A percentile compares a stretch with the other conserved stretches of the same genome.
phyloP scores from a whole-genome alignment of 2,329 filamentous ascomycete species.

The Madurella mycetomatis region DNA sequence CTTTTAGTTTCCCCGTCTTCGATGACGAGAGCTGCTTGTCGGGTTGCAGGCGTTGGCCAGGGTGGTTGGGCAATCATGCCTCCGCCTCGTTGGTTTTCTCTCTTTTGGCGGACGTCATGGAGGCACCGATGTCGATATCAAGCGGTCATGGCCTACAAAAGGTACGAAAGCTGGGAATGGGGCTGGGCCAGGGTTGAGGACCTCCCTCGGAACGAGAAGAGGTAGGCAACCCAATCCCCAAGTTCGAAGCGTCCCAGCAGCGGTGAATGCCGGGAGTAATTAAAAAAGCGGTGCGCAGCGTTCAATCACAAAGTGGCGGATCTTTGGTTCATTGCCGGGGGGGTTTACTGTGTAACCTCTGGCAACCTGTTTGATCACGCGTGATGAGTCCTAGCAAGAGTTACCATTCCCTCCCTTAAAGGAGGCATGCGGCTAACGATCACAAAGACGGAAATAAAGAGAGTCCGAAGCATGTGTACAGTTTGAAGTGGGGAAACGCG shows the following conservation, averaged over 20 bases:
- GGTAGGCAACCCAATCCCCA: slow-evolving; percentile 44
- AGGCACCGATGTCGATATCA: slow-evolving; percentile 38
- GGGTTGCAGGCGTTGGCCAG: slow-evolving; percentile 1
- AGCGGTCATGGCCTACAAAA: slow-evolving; percentile 44
- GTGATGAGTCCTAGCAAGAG: too few relatives aligned
- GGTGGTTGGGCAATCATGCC: neutral
- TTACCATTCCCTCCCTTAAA: too few relatives aligned
- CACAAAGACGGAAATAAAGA: too few relatives aligned
- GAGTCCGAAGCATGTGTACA: too few relatives aligned
- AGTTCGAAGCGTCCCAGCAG: slow-evolving; percentile 42
- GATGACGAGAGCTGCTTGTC: slow-evolving; percentile 23
- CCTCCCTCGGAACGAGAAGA: slow-evolving; percentile 43
- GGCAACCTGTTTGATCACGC: too few relatives aligned
- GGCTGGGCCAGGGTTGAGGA: slow-evolving; percentile 33
- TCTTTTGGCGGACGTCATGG: slow-evolving; percentile 23
- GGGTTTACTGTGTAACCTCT: too few relatives aligned
- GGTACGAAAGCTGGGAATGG: slow-evolving; percentile 46
- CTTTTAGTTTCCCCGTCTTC: slow-evolving; percentile 18
- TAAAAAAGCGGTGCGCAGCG: too few relatives aligned
- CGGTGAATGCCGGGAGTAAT: slow-evolving; percentile 38
- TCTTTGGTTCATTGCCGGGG: too few relatives aligned
- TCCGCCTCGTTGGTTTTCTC: neutral
- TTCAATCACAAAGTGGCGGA: too few relatives aligned
- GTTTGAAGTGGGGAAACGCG: too few relatives aligned
- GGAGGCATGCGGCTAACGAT: too few relatives aligned